These are phyloP conservation scores for Podospora tetraspora DNA, from an alignment of 495 filamentous ascomycete genomes.

Conservation along the genomic window DNA sequence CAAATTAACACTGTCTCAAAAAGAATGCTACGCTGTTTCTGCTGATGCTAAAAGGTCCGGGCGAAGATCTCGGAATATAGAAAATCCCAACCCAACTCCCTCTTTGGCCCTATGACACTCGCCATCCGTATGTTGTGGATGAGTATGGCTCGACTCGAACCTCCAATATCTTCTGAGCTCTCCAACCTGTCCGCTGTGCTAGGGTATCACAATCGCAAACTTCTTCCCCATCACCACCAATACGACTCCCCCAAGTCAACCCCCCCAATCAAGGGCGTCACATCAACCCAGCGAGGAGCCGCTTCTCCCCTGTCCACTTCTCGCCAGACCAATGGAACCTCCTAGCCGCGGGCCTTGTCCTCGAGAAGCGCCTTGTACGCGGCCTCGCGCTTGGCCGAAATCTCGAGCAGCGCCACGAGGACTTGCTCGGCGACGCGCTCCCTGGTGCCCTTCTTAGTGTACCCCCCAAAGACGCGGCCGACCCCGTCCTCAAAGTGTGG, in stretches of 20 bases:
- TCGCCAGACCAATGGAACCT: not conserved
- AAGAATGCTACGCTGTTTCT: not conserved
- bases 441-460: slow-evolving; percentile 22
- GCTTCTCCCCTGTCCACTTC: not conserved
- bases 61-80: no score
- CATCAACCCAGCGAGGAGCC: not conserved
- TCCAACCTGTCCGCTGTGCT: no score
- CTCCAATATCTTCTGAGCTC: no score
- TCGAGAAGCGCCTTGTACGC: slow-evolving; percentile 2
- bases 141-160: no score
- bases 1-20: not conserved
- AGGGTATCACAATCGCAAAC: not conserved
- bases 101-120: no score
- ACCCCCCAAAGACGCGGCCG: slow-evolving; percentile 23
- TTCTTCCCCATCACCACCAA: not conserved
- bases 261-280: not conserved
- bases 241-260: not conserved
- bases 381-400: slow-evolving; percentile 13
- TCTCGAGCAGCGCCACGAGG: slow-evolving; percentile 17
- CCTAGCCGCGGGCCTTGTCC: not conserved
- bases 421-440: slow-evolving; percentile 32
- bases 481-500: slow-evolving; percentile 20
- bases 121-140: no score
- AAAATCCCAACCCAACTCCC: no score
- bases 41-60: not conserved